phyloP scores from a whole-genome alignment of 1,284 basidiomycete genomes.

The Gastroboletus turbinatus region DNA sequence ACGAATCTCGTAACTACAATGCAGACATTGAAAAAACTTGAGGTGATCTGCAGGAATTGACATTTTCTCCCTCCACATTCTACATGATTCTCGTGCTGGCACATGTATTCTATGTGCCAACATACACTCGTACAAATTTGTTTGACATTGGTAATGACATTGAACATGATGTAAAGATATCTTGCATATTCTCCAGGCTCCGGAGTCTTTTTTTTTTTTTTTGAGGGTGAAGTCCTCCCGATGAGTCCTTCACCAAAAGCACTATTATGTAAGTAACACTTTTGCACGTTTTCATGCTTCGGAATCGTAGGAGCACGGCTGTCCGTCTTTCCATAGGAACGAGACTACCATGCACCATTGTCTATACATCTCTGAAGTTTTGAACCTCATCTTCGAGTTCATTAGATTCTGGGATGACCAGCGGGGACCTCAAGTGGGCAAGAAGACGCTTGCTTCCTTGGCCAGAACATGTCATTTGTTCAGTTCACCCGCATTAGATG shows the following conservation, averaged over 20 bases:
- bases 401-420: neutral
- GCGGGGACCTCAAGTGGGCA: neutral
- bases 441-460: slow-evolving; percentile 15
- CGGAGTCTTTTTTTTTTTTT: neutral
- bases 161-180: neutral
- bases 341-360: slow-evolving; percentile 16
- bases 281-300: neutral
- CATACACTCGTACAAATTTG: neutral
- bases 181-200: neutral
- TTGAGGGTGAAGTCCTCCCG: neutral
- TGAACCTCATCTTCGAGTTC: slow-evolving; percentile 11
- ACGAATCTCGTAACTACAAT: neutral
- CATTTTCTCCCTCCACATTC: too few relatives aligned
- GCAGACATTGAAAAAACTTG: too few relatives aligned
- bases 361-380: slow-evolving; percentile 13
- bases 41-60: too few relatives aligned
- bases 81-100: too few relatives aligned
- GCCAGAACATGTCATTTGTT: slow-evolving; percentile 17
- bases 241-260: neutral
- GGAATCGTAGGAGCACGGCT: neutral
- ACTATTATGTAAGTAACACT: neutral
- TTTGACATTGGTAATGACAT: neutral
- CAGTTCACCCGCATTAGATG: slow-evolving; percentile 18
- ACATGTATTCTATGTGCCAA: neutral
- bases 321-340: neutral